Evolutionary conservation across 352 stramenopile genomes (phyloP).

Genomic region (Globisporangium cystogenes): DNA sequence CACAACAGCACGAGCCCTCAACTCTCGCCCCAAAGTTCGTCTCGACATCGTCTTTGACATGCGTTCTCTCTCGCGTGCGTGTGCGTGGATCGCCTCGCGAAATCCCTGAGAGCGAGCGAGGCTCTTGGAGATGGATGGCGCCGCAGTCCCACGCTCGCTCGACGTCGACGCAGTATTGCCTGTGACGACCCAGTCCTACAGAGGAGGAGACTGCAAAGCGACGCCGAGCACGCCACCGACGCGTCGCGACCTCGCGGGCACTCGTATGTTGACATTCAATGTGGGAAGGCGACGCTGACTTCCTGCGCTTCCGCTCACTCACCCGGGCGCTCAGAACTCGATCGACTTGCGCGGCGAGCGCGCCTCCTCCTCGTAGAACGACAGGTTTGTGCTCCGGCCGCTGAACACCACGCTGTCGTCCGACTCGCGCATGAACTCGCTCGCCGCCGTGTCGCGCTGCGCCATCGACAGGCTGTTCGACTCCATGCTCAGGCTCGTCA

Average conservation of each 20-base stretch:
- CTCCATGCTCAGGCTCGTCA: constrained; percentile 19
- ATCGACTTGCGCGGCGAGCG: constrained; percentile 11
- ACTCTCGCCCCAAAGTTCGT: too few species aligned
- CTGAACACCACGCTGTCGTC: constrained; percentile 18
- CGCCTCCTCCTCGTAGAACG: constrained; percentile 21
- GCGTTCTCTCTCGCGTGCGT: too few species aligned
- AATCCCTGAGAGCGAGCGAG: too few species aligned
- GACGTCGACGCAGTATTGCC: too few species aligned
- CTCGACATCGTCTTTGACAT: too few species aligned
- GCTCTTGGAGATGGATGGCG: too few species aligned
- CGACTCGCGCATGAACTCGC: constrained; percentile 28
- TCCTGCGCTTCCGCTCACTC: not conserved
- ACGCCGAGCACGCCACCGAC: not conserved
- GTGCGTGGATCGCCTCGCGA: too few species aligned
- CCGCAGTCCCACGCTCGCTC: too few species aligned
- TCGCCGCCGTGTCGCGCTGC: constrained; percentile 26
- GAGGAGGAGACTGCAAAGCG: too few species aligned
- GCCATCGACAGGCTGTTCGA: constrained; percentile 22
- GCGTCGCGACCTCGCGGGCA: too few species aligned
- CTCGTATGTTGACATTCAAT: not conserved
- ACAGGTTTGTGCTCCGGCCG: constrained; percentile 23
- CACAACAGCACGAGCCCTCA: too few species aligned
- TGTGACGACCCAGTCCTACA: too few species aligned
- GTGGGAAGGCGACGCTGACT: not conserved
- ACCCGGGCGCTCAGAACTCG: constrained; percentile 8